A percentile compares a stretch with the other conserved stretches of the same genome.
Evolutionary conservation across 768 basidiomycete genomes (phyloP).

Genomic region (Suillus fuscotomentosus): DNA sequence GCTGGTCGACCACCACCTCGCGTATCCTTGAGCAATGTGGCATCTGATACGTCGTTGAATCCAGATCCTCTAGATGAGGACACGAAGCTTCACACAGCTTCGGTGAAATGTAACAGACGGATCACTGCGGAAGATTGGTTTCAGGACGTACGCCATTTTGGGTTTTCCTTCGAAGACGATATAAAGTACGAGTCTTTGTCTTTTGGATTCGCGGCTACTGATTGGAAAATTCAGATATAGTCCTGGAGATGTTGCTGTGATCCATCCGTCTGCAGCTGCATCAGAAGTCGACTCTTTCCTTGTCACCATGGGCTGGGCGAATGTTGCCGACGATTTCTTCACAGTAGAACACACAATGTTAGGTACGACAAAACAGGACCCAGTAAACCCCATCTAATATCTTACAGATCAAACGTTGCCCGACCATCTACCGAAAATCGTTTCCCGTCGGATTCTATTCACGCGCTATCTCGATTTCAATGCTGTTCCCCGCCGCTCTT

Average conservation of each 20-base stretch:
- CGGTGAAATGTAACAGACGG: slow-evolving; percentile 59
- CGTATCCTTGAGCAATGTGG: slow-evolving; percentile 10
- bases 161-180: slow-evolving; percentile 66
- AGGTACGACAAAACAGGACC: slow-evolving; percentile 29
- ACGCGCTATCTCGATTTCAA: slow-evolving; percentile 81
- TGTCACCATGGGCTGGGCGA: slow-evolving; percentile 56
- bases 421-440: slow-evolving; percentile 50
- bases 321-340: slow-evolving; percentile 57
- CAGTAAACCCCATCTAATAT: background rate
- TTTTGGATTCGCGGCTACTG: background rate
- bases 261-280: slow-evolving; percentile 64
- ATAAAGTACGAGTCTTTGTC: slow-evolving; percentile 46
- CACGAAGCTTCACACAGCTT: slow-evolving; percentile 46
- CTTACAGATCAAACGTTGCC: slow-evolving; percentile 63
- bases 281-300: slow-evolving; percentile 73
- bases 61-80: slow-evolving; percentile 35
- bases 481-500: slow-evolving; percentile 81
- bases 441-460: slow-evolving; percentile 72
- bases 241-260: slow-evolving; percentile 80
- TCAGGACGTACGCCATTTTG: slow-evolving; percentile 92
- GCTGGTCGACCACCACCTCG: slow-evolving; percentile 31
- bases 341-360: slow-evolving; percentile 32
- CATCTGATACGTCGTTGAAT: slow-evolving; percentile 4
- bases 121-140: slow-evolving; percentile 84
- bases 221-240: slow-evolving; percentile 48